These are phyloP conservation scores for Mycena galericulata DNA, from an alignment of 768 basidiomycete species.

Conservation along the genomic window DNA sequence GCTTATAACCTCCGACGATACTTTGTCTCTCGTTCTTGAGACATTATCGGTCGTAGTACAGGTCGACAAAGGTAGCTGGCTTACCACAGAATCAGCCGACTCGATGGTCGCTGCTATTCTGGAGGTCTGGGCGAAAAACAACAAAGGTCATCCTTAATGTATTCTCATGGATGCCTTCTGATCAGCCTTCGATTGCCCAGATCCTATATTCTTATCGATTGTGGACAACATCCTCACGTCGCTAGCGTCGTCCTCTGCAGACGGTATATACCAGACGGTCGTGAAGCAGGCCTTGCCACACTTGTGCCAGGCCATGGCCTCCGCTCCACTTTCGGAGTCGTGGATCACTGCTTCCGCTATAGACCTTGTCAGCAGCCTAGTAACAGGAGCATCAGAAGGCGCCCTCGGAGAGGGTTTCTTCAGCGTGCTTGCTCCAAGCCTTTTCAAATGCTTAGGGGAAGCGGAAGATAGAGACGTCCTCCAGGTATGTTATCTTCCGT, in stretches of 20 bases:
- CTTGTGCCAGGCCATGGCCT: slow-evolving; percentile 73
- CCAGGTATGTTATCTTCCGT: slow-evolving; percentile 62
- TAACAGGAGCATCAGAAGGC: slow-evolving; percentile 70
- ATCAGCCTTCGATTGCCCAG: slow-evolving; percentile 45
- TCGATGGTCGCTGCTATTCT: slow-evolving; percentile 76
- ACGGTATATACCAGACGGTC: slow-evolving; percentile 77
- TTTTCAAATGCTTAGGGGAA: slow-evolving; percentile 75
- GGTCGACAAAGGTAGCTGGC: slow-evolving; percentile 79
- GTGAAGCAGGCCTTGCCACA: slow-evolving; percentile 80
- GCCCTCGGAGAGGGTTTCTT: slow-evolving; percentile 89
- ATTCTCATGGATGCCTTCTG: not conserved
- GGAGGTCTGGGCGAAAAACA: slow-evolving; percentile 89
- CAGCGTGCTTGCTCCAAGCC: slow-evolving; percentile 73
- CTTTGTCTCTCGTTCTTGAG: slow-evolving; percentile 88
- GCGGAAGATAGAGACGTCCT: slow-evolving; percentile 91
- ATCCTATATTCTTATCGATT: slow-evolving; percentile 90
- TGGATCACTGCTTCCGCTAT: slow-evolving; percentile 86
- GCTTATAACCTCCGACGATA: slow-evolving; percentile 84
- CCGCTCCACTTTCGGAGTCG: slow-evolving; percentile 70
- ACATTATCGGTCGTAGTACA: slow-evolving; percentile 84
- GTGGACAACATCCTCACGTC: slow-evolving; percentile 83
- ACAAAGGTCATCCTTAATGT: slow-evolving; percentile 73
- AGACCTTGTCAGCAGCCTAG: slow-evolving; percentile 81
- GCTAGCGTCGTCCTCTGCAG: slow-evolving; percentile 70
- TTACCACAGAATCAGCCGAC: slow-evolving; percentile 72